phyloP scores from a whole-genome alignment of 768 basidiomycete species.

The Psilocybe subaeruginosa region DNA sequence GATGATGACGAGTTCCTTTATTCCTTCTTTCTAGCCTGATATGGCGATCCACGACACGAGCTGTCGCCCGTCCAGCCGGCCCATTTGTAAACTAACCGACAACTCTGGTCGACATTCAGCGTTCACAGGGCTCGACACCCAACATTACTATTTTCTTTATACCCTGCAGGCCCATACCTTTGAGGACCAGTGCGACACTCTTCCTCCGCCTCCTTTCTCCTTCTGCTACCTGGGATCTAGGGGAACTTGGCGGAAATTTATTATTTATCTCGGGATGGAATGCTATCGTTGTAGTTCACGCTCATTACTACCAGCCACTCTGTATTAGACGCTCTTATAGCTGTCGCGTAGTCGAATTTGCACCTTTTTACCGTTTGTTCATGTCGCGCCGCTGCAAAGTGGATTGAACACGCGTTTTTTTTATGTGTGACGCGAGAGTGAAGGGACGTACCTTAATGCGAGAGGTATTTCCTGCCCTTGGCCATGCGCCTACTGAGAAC shows the following conservation, averaged over 20 bases:
- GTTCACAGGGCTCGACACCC: conserved; percentile 3
- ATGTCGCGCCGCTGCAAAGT: too few relatives aligned
- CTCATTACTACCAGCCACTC: conserved; percentile 15
- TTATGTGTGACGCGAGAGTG: neutral
- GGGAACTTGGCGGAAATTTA: conserved; percentile 11
- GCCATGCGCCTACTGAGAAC: conserved; percentile 69
- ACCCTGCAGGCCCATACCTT: conserved; percentile 26
- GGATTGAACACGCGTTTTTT: neutral
- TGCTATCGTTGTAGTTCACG: conserved; percentile 10
- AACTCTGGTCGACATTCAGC: neutral
- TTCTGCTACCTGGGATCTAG: neutral
- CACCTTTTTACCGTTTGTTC: neutral
- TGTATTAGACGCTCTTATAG: conserved; percentile 21
- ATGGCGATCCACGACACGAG: neutral
- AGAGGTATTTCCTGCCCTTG: conserved; percentile 81
- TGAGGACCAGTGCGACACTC: conserved; percentile 10
- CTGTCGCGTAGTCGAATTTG: conserved; percentile 16
- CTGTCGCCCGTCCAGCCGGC: neutral
- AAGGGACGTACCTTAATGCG: conserved; percentile 53
- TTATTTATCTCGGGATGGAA: conserved; percentile 18
- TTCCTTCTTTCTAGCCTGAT: neutral
- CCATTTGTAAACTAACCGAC: conserved; percentile 15
- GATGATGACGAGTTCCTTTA: neutral
- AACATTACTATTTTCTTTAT: conserved; percentile 16
- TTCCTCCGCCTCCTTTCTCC: neutral